Conservation (phyloP, 352 stramenopile species). For the Pythium grandisporangium region DNA sequence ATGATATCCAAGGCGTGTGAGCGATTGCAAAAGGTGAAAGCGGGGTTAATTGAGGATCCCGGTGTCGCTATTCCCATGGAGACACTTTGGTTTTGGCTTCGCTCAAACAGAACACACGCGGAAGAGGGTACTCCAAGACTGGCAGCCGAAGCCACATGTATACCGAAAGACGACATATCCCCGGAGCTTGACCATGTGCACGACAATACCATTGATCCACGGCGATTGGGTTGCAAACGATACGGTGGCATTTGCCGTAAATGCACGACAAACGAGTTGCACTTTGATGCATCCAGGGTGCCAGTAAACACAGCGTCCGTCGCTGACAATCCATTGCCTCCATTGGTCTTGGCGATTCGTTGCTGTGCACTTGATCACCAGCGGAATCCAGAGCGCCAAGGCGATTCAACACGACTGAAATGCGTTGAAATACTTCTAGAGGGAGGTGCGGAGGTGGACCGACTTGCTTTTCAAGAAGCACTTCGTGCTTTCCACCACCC, state of each 20-base stretch:
- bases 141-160: no score
- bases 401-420: no score
- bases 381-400: no score
- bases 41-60: constrained; percentile 3
- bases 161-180: no score
- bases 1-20: constrained; percentile 9
- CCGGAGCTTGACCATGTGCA: no score
- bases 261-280: no score
- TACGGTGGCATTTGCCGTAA: constrained; percentile 19
- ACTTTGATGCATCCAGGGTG: no score
- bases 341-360: constrained; percentile 25
- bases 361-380: constrained; percentile 6
- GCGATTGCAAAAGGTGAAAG: constrained; percentile 7
- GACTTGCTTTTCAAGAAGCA: background rate
- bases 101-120: background rate
- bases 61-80: constrained; percentile 6
- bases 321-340: no score
- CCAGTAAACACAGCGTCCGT: no score
- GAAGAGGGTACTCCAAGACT: background rate
- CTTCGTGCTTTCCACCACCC: background rate
- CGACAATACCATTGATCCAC: no score
- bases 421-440: background rate
- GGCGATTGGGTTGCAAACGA: constrained; percentile 12
- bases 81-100: constrained; percentile 11
- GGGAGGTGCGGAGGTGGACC: background rate